Conservation (phyloP, 2,329 filamentous ascomycete species). For the Ceratocystiopsis minuta region DNA sequence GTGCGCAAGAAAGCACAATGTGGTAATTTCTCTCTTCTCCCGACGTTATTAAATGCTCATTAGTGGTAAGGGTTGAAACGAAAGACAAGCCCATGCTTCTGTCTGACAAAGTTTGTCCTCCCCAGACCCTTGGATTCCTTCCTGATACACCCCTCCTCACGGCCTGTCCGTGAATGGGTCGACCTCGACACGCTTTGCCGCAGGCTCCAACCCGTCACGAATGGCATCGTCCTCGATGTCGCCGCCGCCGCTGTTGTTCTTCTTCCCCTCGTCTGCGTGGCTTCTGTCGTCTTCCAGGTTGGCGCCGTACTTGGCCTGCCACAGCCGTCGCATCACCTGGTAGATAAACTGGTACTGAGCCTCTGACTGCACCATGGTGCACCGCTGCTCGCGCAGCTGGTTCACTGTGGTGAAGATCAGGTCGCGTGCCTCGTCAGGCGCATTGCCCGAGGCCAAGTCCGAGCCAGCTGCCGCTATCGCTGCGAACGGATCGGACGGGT, state of each 20-base stretch:
- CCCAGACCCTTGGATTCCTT: too few relatives aligned
- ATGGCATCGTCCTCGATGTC: conserved; percentile 9
- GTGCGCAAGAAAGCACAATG: too few relatives aligned
- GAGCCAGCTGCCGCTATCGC: too few relatives aligned
- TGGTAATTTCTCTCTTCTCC: too few relatives aligned
- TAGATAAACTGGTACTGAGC: conserved; percentile 78
- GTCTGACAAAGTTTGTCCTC: too few relatives aligned
- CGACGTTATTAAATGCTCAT: too few relatives aligned
- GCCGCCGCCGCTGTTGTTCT: not conserved
- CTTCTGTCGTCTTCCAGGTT: conserved; percentile 13
- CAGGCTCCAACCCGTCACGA: conserved; percentile 19
- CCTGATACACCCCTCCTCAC: not conserved
- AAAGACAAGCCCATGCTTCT: too few relatives aligned
- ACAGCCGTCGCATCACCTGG: conserved; percentile 59
- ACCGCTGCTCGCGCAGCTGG: conserved; percentile 64
- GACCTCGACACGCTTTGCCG: conserved; percentile 34
- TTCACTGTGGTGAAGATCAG: conserved; percentile 61
- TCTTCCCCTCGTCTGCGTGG: not conserved
- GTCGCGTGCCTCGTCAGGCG: conserved; percentile 3
- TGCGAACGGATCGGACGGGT: not conserved
- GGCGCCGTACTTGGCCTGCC: conserved; percentile 44
- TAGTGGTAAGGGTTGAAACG: too few relatives aligned
- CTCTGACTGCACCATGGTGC: conserved; percentile 89
- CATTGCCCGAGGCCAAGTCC: not conserved
- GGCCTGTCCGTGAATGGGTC: conserved; percentile 23